These are phyloP conservation scores for Raddia distichophylla DNA, from an alignment of 176 grass and related monocot species.

Conservation along the genomic window DNA sequence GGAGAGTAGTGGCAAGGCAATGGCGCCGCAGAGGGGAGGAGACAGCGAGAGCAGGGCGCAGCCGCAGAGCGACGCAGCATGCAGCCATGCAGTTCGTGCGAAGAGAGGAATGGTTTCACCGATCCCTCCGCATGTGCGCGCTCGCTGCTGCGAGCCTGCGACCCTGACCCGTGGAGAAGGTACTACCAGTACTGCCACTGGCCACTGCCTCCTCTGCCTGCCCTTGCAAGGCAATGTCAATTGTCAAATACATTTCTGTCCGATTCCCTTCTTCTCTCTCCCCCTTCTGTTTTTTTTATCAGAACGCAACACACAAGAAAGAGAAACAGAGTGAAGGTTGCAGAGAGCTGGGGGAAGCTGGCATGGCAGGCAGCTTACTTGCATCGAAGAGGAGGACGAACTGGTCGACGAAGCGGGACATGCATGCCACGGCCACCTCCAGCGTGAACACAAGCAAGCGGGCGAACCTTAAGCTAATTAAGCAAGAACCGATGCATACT, in stretches of 20 bases:
- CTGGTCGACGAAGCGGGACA: conserved; percentile 94
- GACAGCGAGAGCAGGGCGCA: conserved; percentile 2
- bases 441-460: conserved; percentile 94
- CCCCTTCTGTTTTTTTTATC: not conserved
- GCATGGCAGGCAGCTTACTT: conserved; percentile 52
- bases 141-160: conserved; percentile 8
- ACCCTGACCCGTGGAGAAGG: conserved; percentile 18
- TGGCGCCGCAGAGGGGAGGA: not conserved
- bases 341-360: not conserved
- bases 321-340: not conserved
- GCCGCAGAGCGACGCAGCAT: not conserved
- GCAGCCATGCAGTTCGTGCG: conserved; percentile 1
- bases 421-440: conserved; percentile 85
- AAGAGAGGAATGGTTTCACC: conserved; percentile 7
- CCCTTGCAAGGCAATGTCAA: conserved; percentile 18
- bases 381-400: conserved; percentile 94
- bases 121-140: conserved; percentile 48
- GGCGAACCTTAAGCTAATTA: conserved; percentile 56
- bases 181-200: not conserved
- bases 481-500: not conserved
- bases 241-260: not conserved
- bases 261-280: not conserved
- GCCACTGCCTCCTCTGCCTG: conserved; percentile 14
- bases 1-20: not conserved
- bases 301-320: not conserved